Evolutionary conservation across 2,329 filamentous ascomycete species (phyloP).

Genomic region (Penicillium sp.): DNA sequence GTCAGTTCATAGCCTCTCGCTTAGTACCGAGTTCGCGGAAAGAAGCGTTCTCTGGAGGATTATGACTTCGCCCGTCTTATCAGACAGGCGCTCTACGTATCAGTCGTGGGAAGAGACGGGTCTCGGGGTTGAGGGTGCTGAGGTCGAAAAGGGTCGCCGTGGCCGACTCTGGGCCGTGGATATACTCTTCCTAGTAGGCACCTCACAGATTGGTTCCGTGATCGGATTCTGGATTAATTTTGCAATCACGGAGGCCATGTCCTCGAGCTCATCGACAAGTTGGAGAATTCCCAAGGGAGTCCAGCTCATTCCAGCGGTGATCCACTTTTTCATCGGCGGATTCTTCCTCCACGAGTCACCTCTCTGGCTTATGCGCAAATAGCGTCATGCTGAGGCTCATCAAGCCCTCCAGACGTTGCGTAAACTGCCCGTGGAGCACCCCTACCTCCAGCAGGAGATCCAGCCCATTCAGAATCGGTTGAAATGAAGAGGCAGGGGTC

Average conservation of each 20-base stretch:
- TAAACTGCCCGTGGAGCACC: slow-evolving; percentile 14
- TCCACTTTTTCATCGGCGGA: slow-evolving; percentile 31
- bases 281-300: slow-evolving; percentile 31
- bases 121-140: not conserved
- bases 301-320: slow-evolving; percentile 35
- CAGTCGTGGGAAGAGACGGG: too few relatives aligned
- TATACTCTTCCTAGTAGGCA: not conserved
- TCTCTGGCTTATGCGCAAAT: slow-evolving; percentile 29
- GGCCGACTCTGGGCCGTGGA: not conserved
- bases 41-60: too few relatives aligned
- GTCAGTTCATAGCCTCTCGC: too few relatives aligned
- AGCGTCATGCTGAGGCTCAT: slow-evolving; percentile 9
- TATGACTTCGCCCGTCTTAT: too few relatives aligned
- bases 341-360: slow-evolving; percentile 35
- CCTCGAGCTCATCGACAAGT: slow-evolving; percentile 15
- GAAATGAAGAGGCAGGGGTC: slow-evolving; percentile 12
- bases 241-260: slow-evolving; percentile 32
- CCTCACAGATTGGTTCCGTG: slow-evolving; percentile 32
- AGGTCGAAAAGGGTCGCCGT: not conserved
- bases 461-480: slow-evolving; percentile 13
- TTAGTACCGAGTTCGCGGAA: too few relatives aligned
- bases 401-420: slow-evolving; percentile 12
- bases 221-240: slow-evolving; percentile 42
- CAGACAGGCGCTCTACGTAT: too few relatives aligned
- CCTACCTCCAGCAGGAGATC: slow-evolving; percentile 11